Percentiles rank a stretch among this genome's conserved stretches.
phyloP scores from a whole-genome alignment of 345 rosid genomes.

The Sisymbrium altissimum region DNA sequence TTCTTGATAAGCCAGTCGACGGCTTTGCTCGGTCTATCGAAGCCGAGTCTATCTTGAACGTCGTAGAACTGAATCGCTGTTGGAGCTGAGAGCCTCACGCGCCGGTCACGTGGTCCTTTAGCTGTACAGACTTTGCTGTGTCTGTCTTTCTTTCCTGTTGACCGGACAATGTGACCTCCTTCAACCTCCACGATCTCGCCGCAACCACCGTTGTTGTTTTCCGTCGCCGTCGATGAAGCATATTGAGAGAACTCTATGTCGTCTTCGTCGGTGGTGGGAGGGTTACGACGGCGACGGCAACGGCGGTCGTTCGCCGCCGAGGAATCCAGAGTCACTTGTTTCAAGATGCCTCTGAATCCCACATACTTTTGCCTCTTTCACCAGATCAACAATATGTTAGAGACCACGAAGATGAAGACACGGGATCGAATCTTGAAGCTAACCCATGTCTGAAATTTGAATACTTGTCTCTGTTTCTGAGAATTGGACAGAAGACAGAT shows the following conservation, averaged over 20 bases:
- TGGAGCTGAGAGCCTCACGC: constrained; percentile 88
- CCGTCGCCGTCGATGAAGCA: constrained; percentile 34
- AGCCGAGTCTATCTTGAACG: constrained; percentile 91
- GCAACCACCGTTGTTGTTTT: constrained; percentile 33
- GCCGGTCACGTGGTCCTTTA: constrained; percentile 92
- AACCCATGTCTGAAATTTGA: constrained; percentile 3
- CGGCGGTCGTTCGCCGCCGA: constrained; percentile 15
- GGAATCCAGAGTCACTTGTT: constrained; percentile 23
- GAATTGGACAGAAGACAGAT: neutral
- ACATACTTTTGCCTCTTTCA: neutral
- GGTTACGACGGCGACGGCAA: constrained; percentile 21
- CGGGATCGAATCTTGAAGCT: neutral
- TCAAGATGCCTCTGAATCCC: neutral
- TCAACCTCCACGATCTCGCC: constrained; percentile 88
- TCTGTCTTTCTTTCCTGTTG: constrained; percentile 80
- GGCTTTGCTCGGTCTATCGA: constrained; percentile 94
- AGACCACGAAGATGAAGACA: neutral
- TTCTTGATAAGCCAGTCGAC: constrained; percentile 92
- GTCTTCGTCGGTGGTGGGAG: neutral
- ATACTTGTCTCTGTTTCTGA: neutral
- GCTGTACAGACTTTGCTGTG: constrained; percentile 96
- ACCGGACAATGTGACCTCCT: constrained; percentile 94
- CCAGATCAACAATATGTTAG: neutral
- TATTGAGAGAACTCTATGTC: constrained; percentile 34
- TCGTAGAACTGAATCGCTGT: constrained; percentile 98